Percentiles rank a stretch among this genome's conserved stretches.
phyloP scores from a whole-genome alignment of 176 grass and related monocot species.

The Eragrostis nindensis region DNA sequence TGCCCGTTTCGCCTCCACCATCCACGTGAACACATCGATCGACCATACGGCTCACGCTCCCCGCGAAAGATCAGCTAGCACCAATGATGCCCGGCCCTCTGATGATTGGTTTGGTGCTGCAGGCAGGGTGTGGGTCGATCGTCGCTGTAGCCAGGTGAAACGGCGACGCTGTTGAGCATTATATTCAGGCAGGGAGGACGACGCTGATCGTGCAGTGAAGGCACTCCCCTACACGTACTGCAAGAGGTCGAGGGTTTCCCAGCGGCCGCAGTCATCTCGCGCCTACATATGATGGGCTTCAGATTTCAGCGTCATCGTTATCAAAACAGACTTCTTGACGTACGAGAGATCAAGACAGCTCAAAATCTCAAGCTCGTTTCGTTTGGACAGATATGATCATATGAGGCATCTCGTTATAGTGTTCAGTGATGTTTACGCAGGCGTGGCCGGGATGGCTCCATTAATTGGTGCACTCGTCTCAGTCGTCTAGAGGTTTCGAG shows the following conservation, averaged over 20 bases:
- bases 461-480: not conserved
- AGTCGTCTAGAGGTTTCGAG: not conserved
- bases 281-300: not conserved
- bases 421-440: not conserved
- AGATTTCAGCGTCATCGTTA: not conserved
- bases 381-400: not conserved
- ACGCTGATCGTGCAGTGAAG: not conserved
- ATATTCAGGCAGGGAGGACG: not conserved
- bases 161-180: not conserved
- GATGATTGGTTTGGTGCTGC: not conserved
- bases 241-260: not conserved
- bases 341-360: not conserved
- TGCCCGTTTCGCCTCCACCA: not conserved
- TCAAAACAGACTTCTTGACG: not conserved
- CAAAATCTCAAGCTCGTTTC: too few relatives aligned
- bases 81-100: not conserved
- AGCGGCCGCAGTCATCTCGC: not conserved
- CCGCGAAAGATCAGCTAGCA: not conserved
- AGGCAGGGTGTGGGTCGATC: not conserved
- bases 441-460: not conserved
- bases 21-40: constrained; percentile 17
- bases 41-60: constrained; percentile 13
- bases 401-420: not conserved
- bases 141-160: constrained; percentile 29
- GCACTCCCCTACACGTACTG: not conserved